These are phyloP conservation scores for Crataegus laevigata DNA, from an alignment of 306 rosid species.

Conservation along the genomic window DNA sequence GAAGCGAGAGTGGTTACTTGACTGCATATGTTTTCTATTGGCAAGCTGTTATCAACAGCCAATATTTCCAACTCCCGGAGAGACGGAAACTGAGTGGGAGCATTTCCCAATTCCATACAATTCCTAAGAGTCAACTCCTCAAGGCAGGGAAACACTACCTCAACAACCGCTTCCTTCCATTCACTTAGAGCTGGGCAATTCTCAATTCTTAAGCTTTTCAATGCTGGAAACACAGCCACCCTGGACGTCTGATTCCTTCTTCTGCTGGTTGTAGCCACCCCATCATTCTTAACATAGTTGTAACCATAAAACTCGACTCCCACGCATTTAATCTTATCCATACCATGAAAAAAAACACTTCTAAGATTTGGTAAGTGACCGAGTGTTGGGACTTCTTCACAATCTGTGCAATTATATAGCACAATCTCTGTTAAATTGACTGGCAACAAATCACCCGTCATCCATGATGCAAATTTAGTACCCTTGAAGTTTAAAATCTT, in stretches of 20 bases:
- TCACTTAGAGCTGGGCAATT: neutral
- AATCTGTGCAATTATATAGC: neutral
- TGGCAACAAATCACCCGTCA: neutral
- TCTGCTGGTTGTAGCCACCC: neutral
- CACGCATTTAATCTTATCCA: neutral
- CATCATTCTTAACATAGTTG: neutral
- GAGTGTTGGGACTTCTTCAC: neutral
- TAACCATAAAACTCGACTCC: neutral
- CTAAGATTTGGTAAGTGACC: neutral
- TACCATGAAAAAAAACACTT: neutral
- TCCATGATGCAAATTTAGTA: neutral
- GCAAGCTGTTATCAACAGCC: neutral
- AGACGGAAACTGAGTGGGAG: neutral
- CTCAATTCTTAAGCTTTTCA: neutral
- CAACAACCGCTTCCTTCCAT: neutral
- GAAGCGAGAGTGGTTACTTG: neutral
- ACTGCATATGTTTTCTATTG: neutral
- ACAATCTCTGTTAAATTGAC: neutral
- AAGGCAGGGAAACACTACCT: neutral
- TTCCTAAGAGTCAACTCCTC: neutral
- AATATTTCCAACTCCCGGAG: neutral
- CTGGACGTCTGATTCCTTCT: neutral
- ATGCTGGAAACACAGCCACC: neutral
- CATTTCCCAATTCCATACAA: neutral
- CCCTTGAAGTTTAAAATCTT: neutral